Percentiles rank a stretch among this genome's conserved stretches.
These are phyloP conservation scores for Termitomyces sp. DNA, from an alignment of 768 basidiomycete genomes.

Conservation along the genomic window DNA sequence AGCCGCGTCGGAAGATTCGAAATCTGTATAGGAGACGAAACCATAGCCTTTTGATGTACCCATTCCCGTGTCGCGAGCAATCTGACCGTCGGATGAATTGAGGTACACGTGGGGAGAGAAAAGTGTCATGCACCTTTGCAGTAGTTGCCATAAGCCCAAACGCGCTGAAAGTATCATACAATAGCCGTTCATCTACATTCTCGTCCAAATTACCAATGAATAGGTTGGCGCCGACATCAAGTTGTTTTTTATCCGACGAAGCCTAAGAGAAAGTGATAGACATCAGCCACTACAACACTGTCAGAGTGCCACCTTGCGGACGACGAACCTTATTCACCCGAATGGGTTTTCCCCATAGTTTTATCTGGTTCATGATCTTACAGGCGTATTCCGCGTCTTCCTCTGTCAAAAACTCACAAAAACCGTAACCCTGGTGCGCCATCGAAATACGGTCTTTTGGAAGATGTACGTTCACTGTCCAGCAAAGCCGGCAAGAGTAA, in stretches of 20 bases:
- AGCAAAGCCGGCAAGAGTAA: neutral
- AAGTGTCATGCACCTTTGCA: slow-evolving; percentile 57
- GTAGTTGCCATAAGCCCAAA: slow-evolving; percentile 92
- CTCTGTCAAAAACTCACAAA: slow-evolving; percentile 98
- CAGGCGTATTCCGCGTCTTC: slow-evolving; percentile 99
- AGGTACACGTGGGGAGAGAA: slow-evolving; percentile 1
- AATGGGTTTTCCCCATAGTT: slow-evolving; percentile 97
- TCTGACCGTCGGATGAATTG: slow-evolving; percentile 38
- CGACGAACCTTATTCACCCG: slow-evolving; percentile 91
- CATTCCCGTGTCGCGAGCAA: slow-evolving; percentile 80
- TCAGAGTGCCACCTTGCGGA: neutral
- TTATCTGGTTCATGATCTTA: slow-evolving; percentile 99
- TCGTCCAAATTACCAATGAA: slow-evolving; percentile 96
- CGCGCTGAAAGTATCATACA: slow-evolving; percentile 94
- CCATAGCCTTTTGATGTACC: slow-evolving; percentile 95
- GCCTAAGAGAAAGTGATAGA: slow-evolving; percentile 46
- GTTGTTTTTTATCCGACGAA: slow-evolving; percentile 95
- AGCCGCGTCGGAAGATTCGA: slow-evolving; percentile 94
- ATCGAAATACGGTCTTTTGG: slow-evolving; percentile 98
- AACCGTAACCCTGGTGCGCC: slow-evolving; percentile 98
- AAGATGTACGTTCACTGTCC: slow-evolving; percentile 89
- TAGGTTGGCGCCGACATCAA: slow-evolving; percentile 96
- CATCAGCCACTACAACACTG: neutral
- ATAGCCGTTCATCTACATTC: slow-evolving; percentile 85
- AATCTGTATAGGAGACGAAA: slow-evolving; percentile 96